phyloP scores from a whole-genome alignment of 345 rosid species.

The Bretschneidera sinensis region DNA sequence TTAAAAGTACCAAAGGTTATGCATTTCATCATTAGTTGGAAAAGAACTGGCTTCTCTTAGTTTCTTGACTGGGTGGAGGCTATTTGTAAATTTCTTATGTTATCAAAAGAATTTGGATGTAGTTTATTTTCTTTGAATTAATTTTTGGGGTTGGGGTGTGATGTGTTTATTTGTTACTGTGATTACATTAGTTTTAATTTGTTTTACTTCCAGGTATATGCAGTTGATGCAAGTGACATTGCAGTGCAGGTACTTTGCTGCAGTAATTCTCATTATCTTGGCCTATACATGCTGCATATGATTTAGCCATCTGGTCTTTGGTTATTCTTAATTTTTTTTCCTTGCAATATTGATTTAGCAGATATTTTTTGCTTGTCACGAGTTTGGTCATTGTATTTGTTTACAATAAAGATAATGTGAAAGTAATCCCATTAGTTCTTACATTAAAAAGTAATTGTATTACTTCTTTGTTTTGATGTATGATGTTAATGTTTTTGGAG shows the following conservation, averaged over 20 bases:
- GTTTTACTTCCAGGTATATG: conserved; percentile 70
- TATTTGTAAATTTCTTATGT: background rate
- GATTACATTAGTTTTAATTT: background rate
- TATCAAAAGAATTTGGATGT: background rate
- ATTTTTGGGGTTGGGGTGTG: background rate
- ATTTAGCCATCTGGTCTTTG: conserved; percentile 4
- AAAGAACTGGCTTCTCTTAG: background rate
- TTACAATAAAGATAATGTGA: too few relatives aligned
- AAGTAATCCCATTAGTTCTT: too few relatives aligned
- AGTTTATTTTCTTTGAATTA: background rate
- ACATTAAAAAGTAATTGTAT: too few relatives aligned
- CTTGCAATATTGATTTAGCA: background rate
- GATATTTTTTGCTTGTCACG: background rate
- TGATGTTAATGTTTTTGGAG: background rate
- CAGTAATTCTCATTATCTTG: conserved; percentile 10
- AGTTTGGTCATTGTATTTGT: background rate
- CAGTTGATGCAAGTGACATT: conserved; percentile 97
- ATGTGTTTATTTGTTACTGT: background rate
- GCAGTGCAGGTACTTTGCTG: conserved; percentile 76
- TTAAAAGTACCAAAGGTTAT: background rate
- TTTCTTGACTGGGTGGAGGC: background rate
- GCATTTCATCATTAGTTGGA: background rate
- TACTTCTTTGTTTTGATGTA: background rate
- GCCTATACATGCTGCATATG: background rate
- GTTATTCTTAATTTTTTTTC: background rate